Evolutionary conservation across 331 rosid species (phyloP).

Genomic region (Cydonia oblonga): DNA sequence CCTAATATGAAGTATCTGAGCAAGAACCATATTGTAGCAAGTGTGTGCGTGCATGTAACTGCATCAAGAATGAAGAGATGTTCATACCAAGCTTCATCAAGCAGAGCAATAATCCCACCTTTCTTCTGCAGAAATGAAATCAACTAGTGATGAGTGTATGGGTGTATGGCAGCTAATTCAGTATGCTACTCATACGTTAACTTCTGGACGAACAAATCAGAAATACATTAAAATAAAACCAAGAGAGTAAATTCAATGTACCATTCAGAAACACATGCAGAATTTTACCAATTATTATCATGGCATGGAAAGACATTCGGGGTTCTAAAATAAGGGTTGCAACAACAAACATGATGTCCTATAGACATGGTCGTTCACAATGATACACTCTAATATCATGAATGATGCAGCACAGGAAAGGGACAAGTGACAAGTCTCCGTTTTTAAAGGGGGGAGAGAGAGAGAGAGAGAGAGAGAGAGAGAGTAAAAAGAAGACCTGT

Average conservation of each 20-base stretch:
- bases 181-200: constrained; percentile 1
- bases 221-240: background rate
- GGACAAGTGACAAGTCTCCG: background rate
- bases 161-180: constrained; percentile 4
- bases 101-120: constrained; percentile 78
- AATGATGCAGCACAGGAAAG: background rate
- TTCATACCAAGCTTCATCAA: constrained; percentile 93
- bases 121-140: constrained; percentile 57
- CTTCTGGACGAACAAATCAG: background rate
- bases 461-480: no score
- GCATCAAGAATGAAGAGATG: constrained; percentile 17
- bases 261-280: background rate
- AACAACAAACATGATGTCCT: background rate
- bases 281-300: background rate
- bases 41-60: background rate
- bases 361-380: background rate
- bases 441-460: background rate
- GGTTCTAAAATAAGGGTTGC: background rate
- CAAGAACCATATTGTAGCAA: background rate
- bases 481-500: constrained; percentile 36
- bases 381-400: background rate
- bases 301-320: background rate
- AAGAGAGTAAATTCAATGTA: no score
- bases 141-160: constrained; percentile 1
- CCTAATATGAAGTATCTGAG: background rate